Evolutionary conservation across 2,329 filamentous ascomycete genomes (phyloP), one percentile per base, ranked within the genome.

Genomic region (Alternaria sp.): DNA sequence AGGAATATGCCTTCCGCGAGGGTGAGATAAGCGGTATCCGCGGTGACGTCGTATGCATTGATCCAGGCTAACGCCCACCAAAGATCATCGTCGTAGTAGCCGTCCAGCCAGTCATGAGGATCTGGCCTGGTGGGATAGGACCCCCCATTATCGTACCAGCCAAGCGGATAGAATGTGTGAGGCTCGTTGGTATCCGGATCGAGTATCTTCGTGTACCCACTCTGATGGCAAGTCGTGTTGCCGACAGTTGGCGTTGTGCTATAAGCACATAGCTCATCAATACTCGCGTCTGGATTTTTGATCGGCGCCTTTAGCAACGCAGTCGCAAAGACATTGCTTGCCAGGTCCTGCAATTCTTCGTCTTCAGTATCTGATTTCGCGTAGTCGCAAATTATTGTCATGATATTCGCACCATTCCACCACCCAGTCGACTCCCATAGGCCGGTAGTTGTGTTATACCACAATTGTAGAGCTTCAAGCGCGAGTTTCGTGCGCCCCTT

Each of bases 381-480:
- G 23, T 87, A 77, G 59, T 92, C 87, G 55, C 84, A 86, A 17
- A 92, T 77, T 4, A 84, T 85, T 0, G 89, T 91, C 62, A 93
- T 80, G 61, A 85, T 84, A 73, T 92, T 93, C 47, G 87, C 91
- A 57, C 86, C 86, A 73, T 92, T 91, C 91, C 91, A 93, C 91
- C 91, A 93, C n/a, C 85, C 85, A 8, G 86, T 84, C 0, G 85
- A 85, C 58, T 87, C 79, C 88, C 89, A 93, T 12, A 91, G 81
- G 4, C 91, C 90, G 1, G 84, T 88, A 6, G 74, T 72, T 3
- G 78, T 61, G 71, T 90, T 85, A 76, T 92, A 92, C 86, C 87
- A 92, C 45, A 71, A 73, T 69, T 91, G 88, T 2, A 91, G 81
- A 6, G 83, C 75, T 21, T 77, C 71, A 2, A 83, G 71, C 4